phyloP scores from a whole-genome alignment of 371 early-diverging fungal genomes.

The Gilbertella persicaria region DNA sequence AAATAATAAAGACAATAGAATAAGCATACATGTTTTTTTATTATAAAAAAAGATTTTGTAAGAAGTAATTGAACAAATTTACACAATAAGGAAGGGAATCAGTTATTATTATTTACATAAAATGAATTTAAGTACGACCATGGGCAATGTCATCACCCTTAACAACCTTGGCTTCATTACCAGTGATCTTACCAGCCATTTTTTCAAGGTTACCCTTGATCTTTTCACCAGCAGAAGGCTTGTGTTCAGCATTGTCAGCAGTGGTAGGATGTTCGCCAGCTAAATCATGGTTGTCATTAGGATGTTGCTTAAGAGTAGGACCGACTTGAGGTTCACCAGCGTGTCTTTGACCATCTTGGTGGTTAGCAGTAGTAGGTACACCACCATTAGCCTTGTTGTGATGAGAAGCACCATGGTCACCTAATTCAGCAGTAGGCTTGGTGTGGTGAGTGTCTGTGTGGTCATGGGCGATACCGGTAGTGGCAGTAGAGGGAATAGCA shows the following conservation, averaged over 20 bases:
- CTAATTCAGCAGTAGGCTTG: conserved; percentile 1
- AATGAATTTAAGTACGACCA: conserved; percentile 16
- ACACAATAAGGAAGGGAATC: too few relatives aligned
- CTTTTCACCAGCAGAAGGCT: conserved; percentile 25
- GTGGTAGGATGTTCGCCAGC: conserved; percentile 4
- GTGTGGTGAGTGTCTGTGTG: not conserved
- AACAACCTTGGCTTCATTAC: conserved; percentile 27
- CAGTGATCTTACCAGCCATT: conserved; percentile 31
- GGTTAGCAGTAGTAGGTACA: not conserved
- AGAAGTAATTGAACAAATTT: too few relatives aligned
- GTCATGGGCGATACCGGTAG: not conserved
- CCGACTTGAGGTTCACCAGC: not conserved
- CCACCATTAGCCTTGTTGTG: not conserved
- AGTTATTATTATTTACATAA: not conserved
- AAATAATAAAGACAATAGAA: too few relatives aligned
- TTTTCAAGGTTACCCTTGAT: conserved; percentile 35
- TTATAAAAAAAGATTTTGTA: too few relatives aligned
- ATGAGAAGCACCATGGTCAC: conserved; percentile 21
- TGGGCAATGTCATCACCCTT: conserved; percentile 26
- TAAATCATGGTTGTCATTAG: not conserved
- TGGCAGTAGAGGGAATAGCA: not conserved
- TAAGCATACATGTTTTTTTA: too few relatives aligned
- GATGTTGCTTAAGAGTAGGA: not conserved
- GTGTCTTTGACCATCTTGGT: not conserved
- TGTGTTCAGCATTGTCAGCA: not conserved